phyloP scores from a whole-genome alignment of 768 basidiomycete species.

The Amanita fuliginea region DNA sequence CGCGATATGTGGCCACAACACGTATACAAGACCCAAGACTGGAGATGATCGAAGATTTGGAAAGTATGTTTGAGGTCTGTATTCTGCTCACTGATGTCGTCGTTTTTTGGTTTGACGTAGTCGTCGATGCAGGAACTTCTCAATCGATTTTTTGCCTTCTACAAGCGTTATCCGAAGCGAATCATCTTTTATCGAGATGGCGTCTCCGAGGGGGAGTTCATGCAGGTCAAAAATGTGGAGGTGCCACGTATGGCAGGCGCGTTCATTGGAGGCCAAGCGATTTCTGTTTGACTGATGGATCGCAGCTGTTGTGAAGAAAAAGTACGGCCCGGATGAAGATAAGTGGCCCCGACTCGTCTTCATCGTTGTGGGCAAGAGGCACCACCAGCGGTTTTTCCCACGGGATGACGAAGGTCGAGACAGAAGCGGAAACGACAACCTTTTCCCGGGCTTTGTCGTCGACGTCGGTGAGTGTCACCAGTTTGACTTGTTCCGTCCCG shows the following conservation, averaged over 20 bases:
- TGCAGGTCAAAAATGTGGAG: constrained; percentile 27
- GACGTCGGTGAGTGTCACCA: constrained; percentile 13
- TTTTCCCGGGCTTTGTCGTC: constrained; percentile 38
- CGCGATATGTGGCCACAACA: constrained; percentile 32
- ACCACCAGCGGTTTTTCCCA: constrained; percentile 43
- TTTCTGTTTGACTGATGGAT: neutral
- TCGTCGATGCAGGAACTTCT: constrained; percentile 10
- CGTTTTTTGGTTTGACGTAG: neutral
- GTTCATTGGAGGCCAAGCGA: neutral
- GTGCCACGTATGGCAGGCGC: constrained; percentile 33
- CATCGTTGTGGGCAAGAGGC: constrained; percentile 56
- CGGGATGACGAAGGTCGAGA: constrained; percentile 10
- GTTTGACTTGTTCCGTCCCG: neutral
- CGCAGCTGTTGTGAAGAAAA: neutral
- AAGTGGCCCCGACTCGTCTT: constrained; percentile 34
- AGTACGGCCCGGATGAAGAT: neutral
- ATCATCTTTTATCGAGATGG: constrained; percentile 41
- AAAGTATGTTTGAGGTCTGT: constrained; percentile 23
- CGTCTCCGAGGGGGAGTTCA: constrained; percentile 32
- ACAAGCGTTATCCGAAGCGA: constrained; percentile 11
- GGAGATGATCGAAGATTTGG: constrained; percentile 36
- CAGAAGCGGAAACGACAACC: constrained; percentile 36
- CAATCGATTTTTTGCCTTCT: constrained; percentile 8
- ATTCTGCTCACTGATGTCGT: no score
- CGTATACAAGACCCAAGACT: constrained; percentile 33